These are phyloP conservation scores for Bolboschoenoplectus hybrid DNA, from an alignment of 202 grass and related monocot genomes.

Conservation along the genomic window DNA sequence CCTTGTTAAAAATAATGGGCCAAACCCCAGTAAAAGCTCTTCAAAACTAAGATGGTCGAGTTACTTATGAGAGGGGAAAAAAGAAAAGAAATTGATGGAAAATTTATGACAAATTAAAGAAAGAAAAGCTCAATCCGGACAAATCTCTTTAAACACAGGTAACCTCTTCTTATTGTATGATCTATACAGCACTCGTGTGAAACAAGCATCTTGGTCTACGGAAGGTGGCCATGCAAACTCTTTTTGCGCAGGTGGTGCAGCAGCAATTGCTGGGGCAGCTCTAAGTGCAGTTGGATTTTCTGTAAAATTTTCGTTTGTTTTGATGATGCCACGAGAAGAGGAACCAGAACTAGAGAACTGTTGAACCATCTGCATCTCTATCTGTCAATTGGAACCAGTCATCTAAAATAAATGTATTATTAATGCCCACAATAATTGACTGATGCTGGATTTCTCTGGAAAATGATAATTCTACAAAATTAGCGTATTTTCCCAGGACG, in stretches of 20 bases:
- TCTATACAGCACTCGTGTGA: constrained; percentile 45
- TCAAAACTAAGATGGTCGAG: background rate
- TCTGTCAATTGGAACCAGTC: background rate
- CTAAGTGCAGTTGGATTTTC: constrained; percentile 1
- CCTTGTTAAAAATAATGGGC: background rate
- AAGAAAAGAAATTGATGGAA: background rate
- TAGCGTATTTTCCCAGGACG: background rate
- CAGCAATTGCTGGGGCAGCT: background rate
- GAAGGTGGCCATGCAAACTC: constrained; percentile 48
- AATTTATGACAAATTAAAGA: background rate
- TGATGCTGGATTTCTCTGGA: background rate
- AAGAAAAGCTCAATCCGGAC: constrained; percentile 42
- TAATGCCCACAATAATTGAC: background rate
- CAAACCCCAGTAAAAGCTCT: background rate
- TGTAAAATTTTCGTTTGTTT: background rate
- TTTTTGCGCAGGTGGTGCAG: background rate
- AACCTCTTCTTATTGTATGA: constrained; percentile 42
- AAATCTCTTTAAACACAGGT: constrained; percentile 62
- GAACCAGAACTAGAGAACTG: background rate
- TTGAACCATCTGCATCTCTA: background rate
- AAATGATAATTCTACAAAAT: constrained; percentile 9
- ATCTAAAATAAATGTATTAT: background rate
- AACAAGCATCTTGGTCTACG: constrained; percentile 30
- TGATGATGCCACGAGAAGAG: background rate
- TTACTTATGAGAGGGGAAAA: background rate